Evolutionary conservation across 805 yeast species (phyloP).

Genomic region (Ogataea kodamae): DNA sequence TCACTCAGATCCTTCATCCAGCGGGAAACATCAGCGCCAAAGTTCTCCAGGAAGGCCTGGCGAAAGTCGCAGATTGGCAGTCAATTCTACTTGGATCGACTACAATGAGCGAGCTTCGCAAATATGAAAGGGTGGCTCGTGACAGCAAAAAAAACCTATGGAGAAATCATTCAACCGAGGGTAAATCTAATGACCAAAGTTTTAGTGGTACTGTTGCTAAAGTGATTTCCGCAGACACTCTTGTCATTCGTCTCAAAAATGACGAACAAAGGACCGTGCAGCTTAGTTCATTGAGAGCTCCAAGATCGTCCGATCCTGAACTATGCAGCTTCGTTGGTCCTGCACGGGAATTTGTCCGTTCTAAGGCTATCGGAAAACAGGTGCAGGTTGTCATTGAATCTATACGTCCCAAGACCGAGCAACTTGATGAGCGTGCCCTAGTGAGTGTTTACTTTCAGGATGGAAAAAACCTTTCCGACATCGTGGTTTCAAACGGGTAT

Average conservation of each 20-base stretch:
- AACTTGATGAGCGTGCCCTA: constrained; percentile 61
- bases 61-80: constrained; percentile 79
- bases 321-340: constrained; percentile 54
- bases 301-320: constrained; percentile 58
- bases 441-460: constrained; percentile 52
- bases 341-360: constrained; percentile 75
- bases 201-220: constrained; percentile 55
- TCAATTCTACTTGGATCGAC: constrained; percentile 62
- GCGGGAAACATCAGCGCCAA: constrained; percentile 73
- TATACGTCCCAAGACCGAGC: constrained; percentile 55
- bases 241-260: constrained; percentile 48
- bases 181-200: constrained; percentile 42
- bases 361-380: constrained; percentile 64
- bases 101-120: constrained; percentile 58
- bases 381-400: constrained; percentile 64
- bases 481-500: constrained; percentile 60
- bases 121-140: constrained; percentile 62
- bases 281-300: constrained; percentile 72
- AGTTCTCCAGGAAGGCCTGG: constrained; percentile 66
- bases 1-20: constrained; percentile 62
- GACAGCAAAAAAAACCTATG: constrained; percentile 54
- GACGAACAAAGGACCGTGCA: constrained; percentile 63
- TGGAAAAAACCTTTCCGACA: constrained; percentile 57
- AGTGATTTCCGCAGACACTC: constrained; percentile 66
- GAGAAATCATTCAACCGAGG: constrained; percentile 34